These are phyloP conservation scores for Metschnikowia amazonensis DNA, from an alignment of 805 yeast species.

Conservation along the genomic window DNA sequence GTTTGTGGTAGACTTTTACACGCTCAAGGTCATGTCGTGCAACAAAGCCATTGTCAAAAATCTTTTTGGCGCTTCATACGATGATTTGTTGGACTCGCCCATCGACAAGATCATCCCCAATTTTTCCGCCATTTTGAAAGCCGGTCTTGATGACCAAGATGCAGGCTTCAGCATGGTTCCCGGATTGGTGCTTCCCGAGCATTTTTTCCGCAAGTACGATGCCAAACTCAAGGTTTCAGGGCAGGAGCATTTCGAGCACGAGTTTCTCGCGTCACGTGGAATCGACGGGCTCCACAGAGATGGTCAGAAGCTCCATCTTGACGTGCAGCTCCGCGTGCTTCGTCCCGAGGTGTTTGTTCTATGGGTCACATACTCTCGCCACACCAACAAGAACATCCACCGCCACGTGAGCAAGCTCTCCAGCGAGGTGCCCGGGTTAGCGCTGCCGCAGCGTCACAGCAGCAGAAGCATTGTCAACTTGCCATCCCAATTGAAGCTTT, in stretches of 20 bases:
- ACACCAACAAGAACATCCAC: constrained; percentile 21
- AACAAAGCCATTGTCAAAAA: constrained; percentile 76
- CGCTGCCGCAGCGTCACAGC: constrained; percentile 10
- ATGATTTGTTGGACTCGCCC: constrained; percentile 35
- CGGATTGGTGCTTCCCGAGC: constrained; percentile 88
- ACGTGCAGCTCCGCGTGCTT: constrained; percentile 75
- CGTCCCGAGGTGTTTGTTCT: constrained; percentile 55
- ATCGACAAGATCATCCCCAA: constrained; percentile 61
- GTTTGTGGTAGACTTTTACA: constrained; percentile 56
- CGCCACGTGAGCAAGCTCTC: constrained; percentile 26
- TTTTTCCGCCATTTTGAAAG: constrained; percentile 46
- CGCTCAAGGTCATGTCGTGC: constrained; percentile 58
- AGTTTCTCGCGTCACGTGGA: constrained; percentile 62
- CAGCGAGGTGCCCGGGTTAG: constrained; percentile 7
- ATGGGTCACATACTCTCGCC: constrained; percentile 84
- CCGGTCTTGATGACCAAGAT: constrained; percentile 32
- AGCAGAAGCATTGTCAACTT: constrained; percentile 24
- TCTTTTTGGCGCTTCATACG: constrained; percentile 65
- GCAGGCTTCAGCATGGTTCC: constrained; percentile 32
- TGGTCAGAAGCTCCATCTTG: constrained; percentile 63
- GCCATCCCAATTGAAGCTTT: constrained; percentile 56
- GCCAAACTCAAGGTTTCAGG: constrained; percentile 36
- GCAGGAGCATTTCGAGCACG: constrained; percentile 35
- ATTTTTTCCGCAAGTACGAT: constrained; percentile 70
- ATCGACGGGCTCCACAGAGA: constrained; percentile 66